Evolutionary conservation across 2,329 filamentous ascomycete species (phyloP).

Genomic region (Claviceps quebecensis): DNA sequence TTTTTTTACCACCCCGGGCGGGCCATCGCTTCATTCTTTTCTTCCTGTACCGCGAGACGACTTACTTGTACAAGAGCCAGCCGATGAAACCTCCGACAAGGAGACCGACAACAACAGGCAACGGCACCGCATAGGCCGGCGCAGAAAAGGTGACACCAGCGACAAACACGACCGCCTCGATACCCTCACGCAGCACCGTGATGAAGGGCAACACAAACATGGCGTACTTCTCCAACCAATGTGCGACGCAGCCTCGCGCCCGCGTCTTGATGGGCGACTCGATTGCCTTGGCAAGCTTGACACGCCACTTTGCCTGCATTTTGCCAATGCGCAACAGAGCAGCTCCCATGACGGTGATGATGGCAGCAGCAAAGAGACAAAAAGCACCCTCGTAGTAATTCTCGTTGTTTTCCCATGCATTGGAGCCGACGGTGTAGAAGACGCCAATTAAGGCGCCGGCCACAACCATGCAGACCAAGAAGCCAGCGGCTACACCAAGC

Average conservation of each 20-base stretch:
- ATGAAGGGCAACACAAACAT: constrained; percentile 82
- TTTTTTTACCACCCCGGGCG: too few relatives aligned
- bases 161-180: constrained; percentile 77
- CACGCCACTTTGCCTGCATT: constrained; percentile 75
- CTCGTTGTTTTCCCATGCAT: constrained; percentile 55
- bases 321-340: constrained; percentile 71
- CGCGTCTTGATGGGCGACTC: constrained; percentile 36
- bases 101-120: constrained; percentile 62
- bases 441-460: constrained; percentile 56
- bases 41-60: not conserved
- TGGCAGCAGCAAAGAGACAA: constrained; percentile 56
- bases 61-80: constrained; percentile 65
- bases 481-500: constrained; percentile 48
- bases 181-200: constrained; percentile 73
- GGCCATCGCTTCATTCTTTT: too few relatives aligned
- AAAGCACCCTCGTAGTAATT: constrained; percentile 74
- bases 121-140: constrained; percentile 61
- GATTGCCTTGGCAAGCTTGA: constrained; percentile 61
- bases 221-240: constrained; percentile 61
- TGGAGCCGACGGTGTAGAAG: constrained; percentile 53
- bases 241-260: constrained; percentile 37
- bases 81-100: constrained; percentile 53
- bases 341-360: constrained; percentile 71
- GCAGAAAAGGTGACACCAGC: constrained; percentile 68
- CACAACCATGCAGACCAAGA: constrained; percentile 50